A percentile compares a stretch with the other conserved stretches of the same genome.
Conservation (phyloP, 768 basidiomycete genomes). For the Trametes meyenii region DNA sequence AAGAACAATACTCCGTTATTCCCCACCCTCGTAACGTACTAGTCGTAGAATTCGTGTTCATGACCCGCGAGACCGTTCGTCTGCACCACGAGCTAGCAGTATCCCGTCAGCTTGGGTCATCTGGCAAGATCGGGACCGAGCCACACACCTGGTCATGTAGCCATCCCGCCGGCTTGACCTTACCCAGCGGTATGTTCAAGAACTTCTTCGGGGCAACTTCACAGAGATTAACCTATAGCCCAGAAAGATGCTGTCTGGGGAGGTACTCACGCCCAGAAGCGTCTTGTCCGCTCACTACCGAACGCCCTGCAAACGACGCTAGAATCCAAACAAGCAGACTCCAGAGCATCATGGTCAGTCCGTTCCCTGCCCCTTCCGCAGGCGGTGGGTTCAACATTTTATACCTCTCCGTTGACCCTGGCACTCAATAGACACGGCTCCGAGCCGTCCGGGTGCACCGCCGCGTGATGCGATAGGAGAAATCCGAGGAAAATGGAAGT, state of each 20-base stretch:
- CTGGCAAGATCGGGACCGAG: background rate
- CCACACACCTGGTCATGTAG: conserved; percentile 34
- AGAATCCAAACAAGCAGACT: conserved; percentile 13
- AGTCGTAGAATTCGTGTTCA: conserved; percentile 41
- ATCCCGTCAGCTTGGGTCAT: background rate
- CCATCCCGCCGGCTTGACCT: conserved; percentile 37
- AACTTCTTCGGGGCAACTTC: conserved; percentile 36
- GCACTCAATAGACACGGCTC: background rate
- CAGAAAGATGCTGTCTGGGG: background rate
- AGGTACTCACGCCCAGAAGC: conserved; percentile 13
- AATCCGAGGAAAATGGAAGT: background rate
- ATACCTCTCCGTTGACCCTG: background rate
- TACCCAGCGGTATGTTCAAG: conserved; percentile 33
- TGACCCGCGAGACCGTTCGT: conserved; percentile 40
- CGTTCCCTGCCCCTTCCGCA: background rate
- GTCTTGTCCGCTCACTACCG: conserved; percentile 2
- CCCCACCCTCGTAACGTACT: conserved; percentile 22
- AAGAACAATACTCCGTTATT: no score
- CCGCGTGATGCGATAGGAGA: conserved; percentile 19
- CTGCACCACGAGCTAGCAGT: conserved; percentile 35
- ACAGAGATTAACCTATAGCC: background rate
- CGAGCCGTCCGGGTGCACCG: background rate
- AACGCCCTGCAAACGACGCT: conserved; percentile 5
- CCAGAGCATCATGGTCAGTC: conserved; percentile 15
- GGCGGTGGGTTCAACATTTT: conserved; percentile 11